Evolutionary conservation across 2,329 filamentous ascomycete genomes (phyloP).

Genomic region (Gaeumannomyces tritici): DNA sequence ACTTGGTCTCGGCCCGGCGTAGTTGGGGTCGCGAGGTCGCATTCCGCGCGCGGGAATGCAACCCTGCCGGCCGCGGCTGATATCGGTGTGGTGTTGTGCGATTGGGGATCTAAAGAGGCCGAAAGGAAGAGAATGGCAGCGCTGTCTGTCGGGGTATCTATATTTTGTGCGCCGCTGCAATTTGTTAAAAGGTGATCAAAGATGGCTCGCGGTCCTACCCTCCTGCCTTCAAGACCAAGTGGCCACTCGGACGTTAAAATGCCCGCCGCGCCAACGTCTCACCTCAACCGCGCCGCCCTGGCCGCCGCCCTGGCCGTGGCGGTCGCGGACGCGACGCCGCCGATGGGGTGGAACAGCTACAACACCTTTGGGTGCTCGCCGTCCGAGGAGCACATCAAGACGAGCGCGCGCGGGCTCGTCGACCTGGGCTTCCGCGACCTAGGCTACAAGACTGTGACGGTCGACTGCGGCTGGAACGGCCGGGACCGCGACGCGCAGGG

Average conservation of each 20-base stretch:
- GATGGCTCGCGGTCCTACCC: too few species aligned
- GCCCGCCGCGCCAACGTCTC: not conserved
- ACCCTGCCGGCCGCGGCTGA: not conserved
- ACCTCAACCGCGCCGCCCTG: not conserved
- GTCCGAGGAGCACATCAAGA: slow-evolving; percentile 35
- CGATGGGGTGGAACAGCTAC: slow-evolving; percentile 50
- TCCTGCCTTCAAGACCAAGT: not conserved
- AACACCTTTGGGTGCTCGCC: slow-evolving; percentile 44
- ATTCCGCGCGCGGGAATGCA: not conserved
- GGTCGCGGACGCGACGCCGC: slow-evolving; percentile 19
- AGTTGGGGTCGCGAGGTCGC: not conserved
- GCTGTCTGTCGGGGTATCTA: too few species aligned
- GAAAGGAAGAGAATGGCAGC: not conserved
- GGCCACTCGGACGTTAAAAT: not conserved
- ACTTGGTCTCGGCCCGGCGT: not conserved
- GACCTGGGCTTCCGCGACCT: slow-evolving; percentile 38
- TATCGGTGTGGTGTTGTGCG: not conserved
- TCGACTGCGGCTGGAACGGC: slow-evolving; percentile 49
- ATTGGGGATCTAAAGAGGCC: too few species aligned
- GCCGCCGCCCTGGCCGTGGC: not conserved
- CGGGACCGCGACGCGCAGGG: slow-evolving; percentile 29
- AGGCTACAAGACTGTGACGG: slow-evolving; percentile 46
- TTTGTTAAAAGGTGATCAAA: too few species aligned
- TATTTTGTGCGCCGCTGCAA: too few species aligned
- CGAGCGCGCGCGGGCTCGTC: slow-evolving; percentile 43